Base-by-base conservation (phyloP, 345 rosid species). In the Lepidium didymum region DNA sequence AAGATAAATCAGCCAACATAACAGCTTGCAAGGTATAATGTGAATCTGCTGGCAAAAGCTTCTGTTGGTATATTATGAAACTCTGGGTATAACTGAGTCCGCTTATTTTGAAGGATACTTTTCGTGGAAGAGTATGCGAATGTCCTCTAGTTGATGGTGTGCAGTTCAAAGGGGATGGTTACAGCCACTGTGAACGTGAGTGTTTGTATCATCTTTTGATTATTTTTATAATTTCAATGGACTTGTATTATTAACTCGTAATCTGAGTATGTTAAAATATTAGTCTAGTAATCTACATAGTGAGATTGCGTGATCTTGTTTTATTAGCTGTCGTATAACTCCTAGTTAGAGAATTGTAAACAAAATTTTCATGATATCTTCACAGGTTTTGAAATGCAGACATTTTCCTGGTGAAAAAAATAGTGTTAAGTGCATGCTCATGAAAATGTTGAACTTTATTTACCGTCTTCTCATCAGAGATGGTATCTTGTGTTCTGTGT, bases 131-230 rank as follows among this genome's bases (percentile, higher is more conserved):
- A 69, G 93, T 91, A 52, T 94, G 99, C 40, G 96, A 85, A 65
- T 94, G 99, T 53, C 99, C 99, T 54, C 35, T 82, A 56, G 93
- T 94, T 47, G 88, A 91, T 85, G 99, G 96, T 29, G 91, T 94
- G 77, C 91, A 84, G 78, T 94, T 94, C 77, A 94, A 81, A 77
- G 99, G 99, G 80, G 99, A 94, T 76, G 99, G 97, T 69, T 94
- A 94, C 79, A 87, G 76, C 77, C 84, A 83, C 47, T 94, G 99
- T 82, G 96, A 91, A 89, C 89, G 99, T 91, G 54, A 74, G 78
- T 69, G 52, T 3, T 55, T 25, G 0, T 36, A 5, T 10, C 68
- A 42, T 51, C 10, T 21, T 38, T 45, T 57, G 4, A 15, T 14
- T 10, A 49, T 5, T 3, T 21, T 9, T 46, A 10, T 61, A 7